Percentiles rank a stretch among this genome's conserved stretches.
Evolutionary conservation across 148 eudicot genomes (phyloP).

Genomic region (Chenopodium quinoa): DNA sequence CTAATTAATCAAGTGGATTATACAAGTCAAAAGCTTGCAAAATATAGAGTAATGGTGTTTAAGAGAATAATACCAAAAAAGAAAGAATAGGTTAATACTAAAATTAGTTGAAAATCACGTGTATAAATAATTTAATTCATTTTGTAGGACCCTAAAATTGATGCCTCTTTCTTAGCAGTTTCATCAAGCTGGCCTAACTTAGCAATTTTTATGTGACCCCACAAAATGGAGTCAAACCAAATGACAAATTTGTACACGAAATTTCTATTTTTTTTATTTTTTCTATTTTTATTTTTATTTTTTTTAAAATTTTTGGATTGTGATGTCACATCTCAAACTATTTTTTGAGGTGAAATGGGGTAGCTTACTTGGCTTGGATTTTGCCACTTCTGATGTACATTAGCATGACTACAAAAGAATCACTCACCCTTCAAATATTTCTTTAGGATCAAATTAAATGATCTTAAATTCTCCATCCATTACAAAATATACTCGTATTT

Average conservation of each 20-base stretch:
- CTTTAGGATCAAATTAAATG: background rate
- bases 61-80: background rate
- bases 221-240: constrained; percentile 13
- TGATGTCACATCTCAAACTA: constrained; percentile 26
- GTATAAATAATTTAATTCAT: background rate
- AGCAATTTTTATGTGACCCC: background rate
- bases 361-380: constrained; percentile 18
- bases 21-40: constrained; percentile 2
- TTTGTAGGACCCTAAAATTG: background rate
- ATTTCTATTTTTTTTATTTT: background rate
- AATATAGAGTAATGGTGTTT: background rate
- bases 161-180: background rate
- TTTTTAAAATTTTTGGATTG: constrained; percentile 5
- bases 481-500: no score
- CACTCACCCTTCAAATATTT: background rate
- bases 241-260: constrained; percentile 19
- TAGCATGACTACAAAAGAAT: background rate
- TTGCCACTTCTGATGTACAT: constrained; percentile 12
- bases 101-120: constrained; percentile 12
- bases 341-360: constrained; percentile 2
- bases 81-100: background rate
- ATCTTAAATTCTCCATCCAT: no score
- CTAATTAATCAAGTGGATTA: constrained; percentile 11
- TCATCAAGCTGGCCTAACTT: constrained; percentile 9
- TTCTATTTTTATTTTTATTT: no score